Evolutionary conservation across 257 asterid genomes (phyloP), one percentile per base, ranked within the genome.

Genomic region (Nicotiana tomentosiformis): DNA sequence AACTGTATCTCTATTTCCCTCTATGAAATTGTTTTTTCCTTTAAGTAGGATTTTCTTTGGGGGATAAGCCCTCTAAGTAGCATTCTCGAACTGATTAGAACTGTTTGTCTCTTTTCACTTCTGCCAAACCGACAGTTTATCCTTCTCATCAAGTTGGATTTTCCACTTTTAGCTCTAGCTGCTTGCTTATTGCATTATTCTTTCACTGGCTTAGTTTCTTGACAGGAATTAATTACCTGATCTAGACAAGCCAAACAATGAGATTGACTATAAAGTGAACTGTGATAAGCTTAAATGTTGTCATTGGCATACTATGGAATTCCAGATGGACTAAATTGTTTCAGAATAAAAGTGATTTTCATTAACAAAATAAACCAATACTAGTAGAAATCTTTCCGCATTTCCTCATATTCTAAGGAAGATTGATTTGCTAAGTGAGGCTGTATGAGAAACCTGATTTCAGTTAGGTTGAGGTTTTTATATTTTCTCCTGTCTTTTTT

Each of bases 381-480:
- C 2, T 11, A 43, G 35, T 72, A 58, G 61, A 72, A 18, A 39
- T 23, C 57, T 9, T 20, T 72, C 49, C 46, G 35, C 58, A 70
- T 32, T 70, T 70, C 12, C 33, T 11, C 60, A 72, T 46, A 20
- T 23, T 72, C 6, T 46, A 72, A 3, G 37, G 46, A 35, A 46
- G 37, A 46, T 72, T 72, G 61, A 72, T 3, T 46, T 46, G 43
- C n/a, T 51, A 74, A 3, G 61, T 74, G 4, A 74, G 51, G 49
- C 43, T 74, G 35, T 67, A 60, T 80, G 78, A 83, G 84, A 84
- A 88, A 87, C 78, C 82, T 81, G 83, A 86, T 84, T 76, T 86
- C 89, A 81, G 55, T 84, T 94, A 85, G 95, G 90, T 89, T 90
- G 88, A 91, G 94, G 86, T 88, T 80, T 92, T 85, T 90, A 83